Evolutionary conservation across 1,284 basidiomycete genomes (phyloP).

Genomic region (Peniophora sp.): DNA sequence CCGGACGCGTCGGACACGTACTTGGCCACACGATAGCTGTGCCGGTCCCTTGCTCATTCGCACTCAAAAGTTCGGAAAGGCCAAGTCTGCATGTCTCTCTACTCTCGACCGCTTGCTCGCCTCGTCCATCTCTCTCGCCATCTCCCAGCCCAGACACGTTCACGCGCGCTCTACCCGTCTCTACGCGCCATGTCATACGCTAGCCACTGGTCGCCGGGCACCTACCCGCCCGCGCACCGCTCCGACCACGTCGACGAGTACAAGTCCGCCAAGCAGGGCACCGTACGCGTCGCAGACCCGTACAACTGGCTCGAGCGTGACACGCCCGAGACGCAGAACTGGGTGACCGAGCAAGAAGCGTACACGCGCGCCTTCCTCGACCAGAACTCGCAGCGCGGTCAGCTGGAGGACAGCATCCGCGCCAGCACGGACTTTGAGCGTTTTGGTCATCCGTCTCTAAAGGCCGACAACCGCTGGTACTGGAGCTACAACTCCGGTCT

Average conservation of each 20-base stretch:
- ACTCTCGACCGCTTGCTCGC: too few species aligned
- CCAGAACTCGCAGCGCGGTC: slow-evolving; percentile 48
- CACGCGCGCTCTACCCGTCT: neutral
- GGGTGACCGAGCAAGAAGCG: slow-evolving; percentile 55
- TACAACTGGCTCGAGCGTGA: slow-evolving; percentile 68
- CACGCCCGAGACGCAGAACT: slow-evolving; percentile 53
- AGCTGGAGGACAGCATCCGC: slow-evolving; percentile 52
- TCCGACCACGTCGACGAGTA: slow-evolving; percentile 63
- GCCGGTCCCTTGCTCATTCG: too few species aligned
- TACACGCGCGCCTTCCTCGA: slow-evolving; percentile 57
- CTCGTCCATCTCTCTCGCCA: neutral
- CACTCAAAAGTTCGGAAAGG: too few species aligned
- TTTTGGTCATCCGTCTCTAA: slow-evolving; percentile 53
- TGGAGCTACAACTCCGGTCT: slow-evolving; percentile 71
- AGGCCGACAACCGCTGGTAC: slow-evolving; percentile 67
- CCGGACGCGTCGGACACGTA: too few species aligned
- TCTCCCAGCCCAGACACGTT: neutral
- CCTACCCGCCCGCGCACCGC: slow-evolving; percentile 57
- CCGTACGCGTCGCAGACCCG: slow-evolving; percentile 60
- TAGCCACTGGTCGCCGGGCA: slow-evolving; percentile 29
- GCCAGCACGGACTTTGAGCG: slow-evolving; percentile 64
- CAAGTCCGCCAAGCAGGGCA: slow-evolving; percentile 51
- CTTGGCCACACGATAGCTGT: too few species aligned
- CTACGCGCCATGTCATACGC: slow-evolving; percentile 20
- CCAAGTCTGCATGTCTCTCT: too few species aligned